Evolutionary conservation across 2,329 filamentous ascomycete genomes (phyloP), one percentile per base, ranked within the genome.

Genomic region (Periconia digitata): DNA sequence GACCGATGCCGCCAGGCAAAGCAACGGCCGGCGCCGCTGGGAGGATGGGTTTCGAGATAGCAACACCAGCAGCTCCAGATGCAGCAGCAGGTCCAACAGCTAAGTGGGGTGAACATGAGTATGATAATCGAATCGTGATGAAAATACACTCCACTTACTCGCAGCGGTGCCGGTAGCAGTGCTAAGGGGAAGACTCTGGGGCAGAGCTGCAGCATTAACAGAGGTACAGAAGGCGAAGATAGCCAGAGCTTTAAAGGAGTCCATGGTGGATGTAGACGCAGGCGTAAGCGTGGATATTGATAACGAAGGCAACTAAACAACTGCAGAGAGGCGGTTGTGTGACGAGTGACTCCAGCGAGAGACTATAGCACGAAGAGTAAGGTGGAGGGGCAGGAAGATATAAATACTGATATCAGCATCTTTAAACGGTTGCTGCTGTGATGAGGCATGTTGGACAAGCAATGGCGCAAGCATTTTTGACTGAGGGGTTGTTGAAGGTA

Each of bases 141-240:
- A 32, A 32, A 32, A 5, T 3, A 15, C 27, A 3, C 3, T 40
- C 24, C 17, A 43, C 42, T n/a, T 49, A 49, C 47, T 38, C 6
- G 36, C 27, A 23, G 27, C 29, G 17, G 42, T 43, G 40, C 35
- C 16, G 35, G 32, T 44, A 12, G 20, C 20, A 23, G 21, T n/a
- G 12, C 6, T 34, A 13, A 45, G 6, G 13, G 35, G 40, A 3
- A 46, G 32, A 38, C 23, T 43, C 38, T 55, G 55, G 3, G 55
- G 53, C 12, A 52, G 40, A 4, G 50, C 53, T 18, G 37, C 44
- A 27, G 53, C 53, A 16, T 50, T 21, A 12, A 36, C 46, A 10
- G 17, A 16, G 6, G 49, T 39, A 29, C 49, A 44, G n/a, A 53
- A 54, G 43, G 50, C 53, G 46, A 58, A 29, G 18, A 58, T 48